Evolutionary conservation across 495 filamentous ascomycete species (phyloP), one percentile per base, ranked within the genome.

Genomic region (Penicillium longicatenatum): DNA sequence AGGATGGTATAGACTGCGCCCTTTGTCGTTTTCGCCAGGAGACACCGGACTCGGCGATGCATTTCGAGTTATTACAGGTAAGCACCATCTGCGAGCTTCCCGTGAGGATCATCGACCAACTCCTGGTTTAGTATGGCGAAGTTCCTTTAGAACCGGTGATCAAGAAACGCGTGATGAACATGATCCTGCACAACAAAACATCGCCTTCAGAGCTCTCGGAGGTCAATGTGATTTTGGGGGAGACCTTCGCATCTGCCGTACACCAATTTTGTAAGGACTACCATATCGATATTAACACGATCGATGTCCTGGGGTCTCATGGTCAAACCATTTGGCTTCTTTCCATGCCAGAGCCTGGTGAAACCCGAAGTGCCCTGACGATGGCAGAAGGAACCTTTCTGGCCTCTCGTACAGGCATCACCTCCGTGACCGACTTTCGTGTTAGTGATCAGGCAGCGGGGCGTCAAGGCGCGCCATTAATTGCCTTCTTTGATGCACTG

Each of bases 321-420:
- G 82, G 82, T 11, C 82, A 84, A 58, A 85, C 83, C 2, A 84
- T 86, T 44, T 86, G 80, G 81, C 71, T 83, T 6, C 71, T 82
- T 29, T 74, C 72, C 43, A 83, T 84, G 79, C 81, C 81, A 1
- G 70, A 75, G 48, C 62, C 65, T 6, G 79, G 74, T 29, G 75
- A 82, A 61, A 78, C 75, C 31, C 71, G 74, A 22, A 76, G 75
- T 22, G 79, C 81, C 12, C 52, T 84, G 19, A 81, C 76, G 2
- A 70, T 80, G 63, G 77, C 74, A 24, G 77, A 80, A 49, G 76
- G 75, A 12, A 67, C 70, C 20, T 75, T 78, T 42, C 67, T 79
- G 19, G 73, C 74, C 19, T 73, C 74, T 1, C 72, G 73, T 24
- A 79, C 73, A 0, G 73, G 75, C 10, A 76, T 78, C 20, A 79